Evolutionary conservation across 2,329 filamentous ascomycete species (phyloP).

Genomic region (Penicillium expansum): DNA sequence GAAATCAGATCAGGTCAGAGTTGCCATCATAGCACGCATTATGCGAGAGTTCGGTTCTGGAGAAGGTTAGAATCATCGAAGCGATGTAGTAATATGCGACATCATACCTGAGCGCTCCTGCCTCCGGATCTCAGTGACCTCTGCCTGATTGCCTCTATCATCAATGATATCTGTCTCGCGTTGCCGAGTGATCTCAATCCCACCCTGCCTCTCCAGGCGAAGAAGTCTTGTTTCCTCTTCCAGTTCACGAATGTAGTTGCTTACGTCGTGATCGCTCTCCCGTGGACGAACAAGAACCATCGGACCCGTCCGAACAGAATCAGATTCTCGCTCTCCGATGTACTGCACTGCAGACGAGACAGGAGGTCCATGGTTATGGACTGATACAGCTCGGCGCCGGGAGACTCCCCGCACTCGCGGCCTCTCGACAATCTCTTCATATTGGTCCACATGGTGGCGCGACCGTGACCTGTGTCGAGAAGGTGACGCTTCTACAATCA

Average conservation of each 20-base stretch:
- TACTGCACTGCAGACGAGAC: slow-evolving; percentile 34
- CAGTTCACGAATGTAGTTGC: slow-evolving; percentile 67
- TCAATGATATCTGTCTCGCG: slow-evolving; percentile 36
- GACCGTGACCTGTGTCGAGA: slow-evolving; percentile 23
- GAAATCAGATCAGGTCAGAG: slow-evolving; percentile 56
- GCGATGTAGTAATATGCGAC: background rate
- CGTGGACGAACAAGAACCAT: slow-evolving; percentile 51
- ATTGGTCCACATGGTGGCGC: slow-evolving; percentile 24
- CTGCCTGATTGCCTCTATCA: slow-evolving; percentile 45
- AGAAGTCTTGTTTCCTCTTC: slow-evolving; percentile 64
- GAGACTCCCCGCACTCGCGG: slow-evolving; percentile 28
- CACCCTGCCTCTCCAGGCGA: slow-evolving; percentile 52
- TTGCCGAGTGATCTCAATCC: slow-evolving; percentile 32
- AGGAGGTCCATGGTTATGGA: slow-evolving; percentile 36
- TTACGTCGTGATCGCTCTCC: slow-evolving; percentile 62
- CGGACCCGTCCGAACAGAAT: slow-evolving; percentile 43
- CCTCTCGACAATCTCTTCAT: slow-evolving; percentile 30
- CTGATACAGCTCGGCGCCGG: slow-evolving; percentile 37
- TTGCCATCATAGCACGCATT: slow-evolving; percentile 68
- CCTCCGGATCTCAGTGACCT: slow-evolving; percentile 61
- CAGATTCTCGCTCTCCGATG: slow-evolving; percentile 42
- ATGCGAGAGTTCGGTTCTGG: slow-evolving; percentile 63
- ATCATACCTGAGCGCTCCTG: slow-evolving; percentile 86
- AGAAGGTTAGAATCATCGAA: slow-evolving; percentile 17
- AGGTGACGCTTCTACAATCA: slow-evolving; percentile 36